Evolutionary conservation across 805 yeast genomes (phyloP), one percentile per base, ranked within the genome.

Genomic region (Wickerhamiella sergipiensis): DNA sequence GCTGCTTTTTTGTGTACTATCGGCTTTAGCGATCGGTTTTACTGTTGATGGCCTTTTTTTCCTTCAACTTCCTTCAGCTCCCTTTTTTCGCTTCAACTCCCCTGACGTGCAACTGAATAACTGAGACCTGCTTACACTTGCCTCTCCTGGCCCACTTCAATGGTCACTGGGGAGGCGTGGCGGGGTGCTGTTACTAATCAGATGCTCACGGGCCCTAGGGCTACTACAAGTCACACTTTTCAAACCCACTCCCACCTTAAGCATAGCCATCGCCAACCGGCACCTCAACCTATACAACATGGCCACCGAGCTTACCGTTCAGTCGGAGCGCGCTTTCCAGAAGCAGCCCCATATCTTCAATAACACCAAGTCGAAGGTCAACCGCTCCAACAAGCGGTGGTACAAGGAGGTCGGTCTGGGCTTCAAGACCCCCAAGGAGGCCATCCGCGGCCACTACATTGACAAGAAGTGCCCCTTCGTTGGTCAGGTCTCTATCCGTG

Each of bases 321-420:
- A 92, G 84, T 85, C 97, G 74, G 98, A 92, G 83, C 90, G 95
- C 80, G 98, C 98, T 88, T 92, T 84, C 95, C 98, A 92, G 83
- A 92, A 92, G 99, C 99, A 92, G 86, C 98, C 97, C 73, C 98
- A 92, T 83, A 90, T 92, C 83, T 92, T 92, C 95, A 89, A 88
- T 80, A 92, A 92, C 90, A 88, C 97, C 83, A 92, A 92, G 87
- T 83, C 96, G 69, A 89, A 87, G 89, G 95, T 94, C 74, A 81
- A 80, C 87, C 85, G 85, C 79, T 82, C 89, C 80, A 84, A 95
- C 83, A 92, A 92, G 92, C 92, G 99, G 87, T 92, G 99, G 99
- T 89, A 81, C 75, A 92, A 92, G 85, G 96, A 92, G 59, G 97
- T 87, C 69, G 99, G 99, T 75, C 86, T 92, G 74, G 99, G 99